Evolutionary conservation across 495 filamentous ascomycete genomes (phyloP).

Genomic region (Neurospora pannonica): DNA sequence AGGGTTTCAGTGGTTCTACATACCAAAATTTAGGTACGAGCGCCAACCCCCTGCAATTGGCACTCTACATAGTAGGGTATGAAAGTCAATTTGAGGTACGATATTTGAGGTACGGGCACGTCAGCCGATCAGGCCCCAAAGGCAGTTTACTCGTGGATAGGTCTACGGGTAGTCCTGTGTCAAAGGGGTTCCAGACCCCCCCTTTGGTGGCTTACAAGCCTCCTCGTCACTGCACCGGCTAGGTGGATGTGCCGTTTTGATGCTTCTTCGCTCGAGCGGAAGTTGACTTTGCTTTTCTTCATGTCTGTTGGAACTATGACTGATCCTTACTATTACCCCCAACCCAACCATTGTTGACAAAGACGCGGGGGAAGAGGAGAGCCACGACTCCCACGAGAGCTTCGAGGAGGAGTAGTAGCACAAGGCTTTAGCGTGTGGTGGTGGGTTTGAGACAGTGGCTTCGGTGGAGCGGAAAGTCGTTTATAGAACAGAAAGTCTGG

Average conservation of each 20-base stretch:
- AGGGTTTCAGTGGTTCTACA: too few species aligned
- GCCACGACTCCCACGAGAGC: background rate
- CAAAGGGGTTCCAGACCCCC: background rate
- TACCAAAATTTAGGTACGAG: too few species aligned
- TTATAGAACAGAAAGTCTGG: background rate
- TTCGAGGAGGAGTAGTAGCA: background rate
- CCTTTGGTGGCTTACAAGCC: background rate
- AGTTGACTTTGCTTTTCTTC: background rate
- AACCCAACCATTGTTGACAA: background rate
- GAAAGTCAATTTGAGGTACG: too few species aligned
- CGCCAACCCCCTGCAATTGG: too few species aligned
- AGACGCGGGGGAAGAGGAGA: background rate
- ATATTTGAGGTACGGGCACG: too few species aligned
- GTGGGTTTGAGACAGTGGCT: background rate
- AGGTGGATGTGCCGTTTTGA: background rate
- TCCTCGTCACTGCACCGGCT: background rate
- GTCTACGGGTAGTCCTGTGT: background rate
- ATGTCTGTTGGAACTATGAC: background rate
- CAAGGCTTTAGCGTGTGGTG: background rate
- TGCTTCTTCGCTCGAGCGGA: conserved; percentile 10
- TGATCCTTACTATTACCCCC: background rate
- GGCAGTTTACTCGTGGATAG: too few species aligned
- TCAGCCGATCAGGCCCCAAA: background rate
- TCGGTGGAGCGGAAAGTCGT: background rate
- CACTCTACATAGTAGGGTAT: too few species aligned